A percentile compares a stretch with the other conserved stretches of the same genome.
phyloP scores from a whole-genome alignment of 192 early-diverging fungal genomes.

The Umbelopsis isabellina region DNA sequence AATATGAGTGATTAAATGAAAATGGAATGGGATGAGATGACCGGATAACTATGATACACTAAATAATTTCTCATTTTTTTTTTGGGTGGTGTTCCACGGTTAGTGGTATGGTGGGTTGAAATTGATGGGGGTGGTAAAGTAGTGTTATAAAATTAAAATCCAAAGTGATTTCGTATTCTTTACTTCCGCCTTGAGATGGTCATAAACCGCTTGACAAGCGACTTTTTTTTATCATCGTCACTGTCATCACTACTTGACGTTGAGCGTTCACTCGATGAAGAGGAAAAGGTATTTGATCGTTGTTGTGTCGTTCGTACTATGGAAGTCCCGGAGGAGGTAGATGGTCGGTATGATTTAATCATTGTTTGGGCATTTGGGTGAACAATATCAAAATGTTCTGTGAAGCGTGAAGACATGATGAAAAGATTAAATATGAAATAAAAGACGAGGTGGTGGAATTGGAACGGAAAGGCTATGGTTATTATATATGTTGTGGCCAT shows the following conservation, averaged over 20 bases:
- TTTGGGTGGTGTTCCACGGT: neutral
- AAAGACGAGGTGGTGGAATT: no score
- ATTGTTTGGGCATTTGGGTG: constrained; percentile 7
- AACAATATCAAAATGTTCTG: constrained; percentile 20
- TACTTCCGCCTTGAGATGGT: constrained; percentile 16
- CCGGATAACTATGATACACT: neutral
- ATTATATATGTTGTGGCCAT: constrained; percentile 9
- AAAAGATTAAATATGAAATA: no score
- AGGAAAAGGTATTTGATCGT: constrained; percentile 16
- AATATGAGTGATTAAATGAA: no score
- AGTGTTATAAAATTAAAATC: neutral
- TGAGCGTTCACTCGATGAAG: constrained; percentile 3
- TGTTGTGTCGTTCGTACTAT: neutral
- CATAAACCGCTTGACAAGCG: constrained; percentile 7
- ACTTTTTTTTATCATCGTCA: neutral
- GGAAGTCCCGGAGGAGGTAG: neutral
- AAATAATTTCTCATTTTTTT: neutral
- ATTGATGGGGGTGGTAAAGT: neutral
- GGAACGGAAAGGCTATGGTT: neutral
- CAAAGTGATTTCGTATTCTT: neutral
- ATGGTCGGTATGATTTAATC: neutral
- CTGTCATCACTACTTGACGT: constrained; percentile 10
- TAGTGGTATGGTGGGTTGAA: neutral
- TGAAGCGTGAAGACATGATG: constrained; percentile 18
- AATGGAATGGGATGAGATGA: no score